Percentiles rank a stretch among this genome's conserved stretches.
Conservation (phyloP, 345 rosid genomes). For the Dovyalis caffra region DNA sequence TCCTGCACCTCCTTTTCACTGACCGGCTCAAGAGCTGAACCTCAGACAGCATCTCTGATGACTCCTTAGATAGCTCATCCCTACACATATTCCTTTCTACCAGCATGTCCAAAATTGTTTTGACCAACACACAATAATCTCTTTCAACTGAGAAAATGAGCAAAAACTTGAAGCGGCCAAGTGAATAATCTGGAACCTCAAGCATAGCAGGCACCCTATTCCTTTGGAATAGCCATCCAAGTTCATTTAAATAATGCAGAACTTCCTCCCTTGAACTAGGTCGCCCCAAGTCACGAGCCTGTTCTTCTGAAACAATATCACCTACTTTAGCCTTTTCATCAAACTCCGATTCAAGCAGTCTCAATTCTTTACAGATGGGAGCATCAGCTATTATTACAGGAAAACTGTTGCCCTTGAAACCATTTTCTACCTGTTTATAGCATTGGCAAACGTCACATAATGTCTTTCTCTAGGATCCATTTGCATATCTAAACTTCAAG, state of each 20-base stretch:
- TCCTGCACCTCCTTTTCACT: slow-evolving; percentile 63
- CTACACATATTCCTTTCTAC: slow-evolving; percentile 48
- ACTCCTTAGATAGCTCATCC: slow-evolving; percentile 45
- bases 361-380: slow-evolving; percentile 74
- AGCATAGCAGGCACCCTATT: slow-evolving; percentile 28
- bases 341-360: slow-evolving; percentile 68
- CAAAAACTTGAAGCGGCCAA: slow-evolving; percentile 67
- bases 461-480: not conserved
- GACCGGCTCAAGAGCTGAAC: slow-evolving; percentile 73
- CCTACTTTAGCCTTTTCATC: slow-evolving; percentile 32
- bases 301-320: slow-evolving; percentile 46
- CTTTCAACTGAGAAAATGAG: slow-evolving; percentile 73
- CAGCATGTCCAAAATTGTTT: slow-evolving; percentile 57
- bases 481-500: slow-evolving; percentile 6
- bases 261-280: slow-evolving; percentile 65
- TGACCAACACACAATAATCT: slow-evolving; percentile 60
- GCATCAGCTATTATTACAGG: slow-evolving; percentile 82
- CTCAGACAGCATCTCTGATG: slow-evolving; percentile 54
- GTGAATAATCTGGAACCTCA: slow-evolving; percentile 44
- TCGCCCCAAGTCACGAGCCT: slow-evolving; percentile 31
- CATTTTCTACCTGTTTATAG: slow-evolving; percentile 73
- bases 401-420: slow-evolving; percentile 77
- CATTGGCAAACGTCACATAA: slow-evolving; percentile 12
- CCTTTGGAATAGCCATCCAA: slow-evolving; percentile 92
- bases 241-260: slow-evolving; percentile 78